phyloP scores from a whole-genome alignment of 192 early-diverging fungal species.

The Podila horticola region DNA sequence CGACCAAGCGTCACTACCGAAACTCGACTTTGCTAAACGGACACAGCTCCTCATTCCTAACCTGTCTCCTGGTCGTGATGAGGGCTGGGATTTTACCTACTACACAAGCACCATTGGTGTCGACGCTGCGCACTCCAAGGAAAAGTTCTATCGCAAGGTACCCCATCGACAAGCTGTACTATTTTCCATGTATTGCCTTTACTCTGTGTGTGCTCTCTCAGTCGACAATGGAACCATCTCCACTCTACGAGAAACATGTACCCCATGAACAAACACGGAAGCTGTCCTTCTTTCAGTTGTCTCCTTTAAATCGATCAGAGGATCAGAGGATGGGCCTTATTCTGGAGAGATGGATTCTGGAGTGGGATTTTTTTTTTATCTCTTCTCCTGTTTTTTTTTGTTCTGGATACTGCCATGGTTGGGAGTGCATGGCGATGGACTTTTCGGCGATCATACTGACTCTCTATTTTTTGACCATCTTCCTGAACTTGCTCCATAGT shows the following conservation, averaged over 20 bases:
- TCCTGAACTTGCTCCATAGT: constrained; percentile 31
- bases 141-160: constrained; percentile 73
- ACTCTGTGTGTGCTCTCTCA: neutral
- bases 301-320: too few species aligned
- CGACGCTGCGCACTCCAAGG: constrained; percentile 74
- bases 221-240: too few species aligned
- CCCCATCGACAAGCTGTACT: neutral
- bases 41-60: constrained; percentile 15
- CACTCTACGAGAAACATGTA: too few species aligned
- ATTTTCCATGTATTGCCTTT: neutral
- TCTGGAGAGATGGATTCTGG: too few species aligned
- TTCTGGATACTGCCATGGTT: too few species aligned
- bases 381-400: too few species aligned
- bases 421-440: too few species aligned
- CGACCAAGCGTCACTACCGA: constrained; percentile 63
- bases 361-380: too few species aligned
- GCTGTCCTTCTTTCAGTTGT: too few species aligned
- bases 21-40: constrained; percentile 10
- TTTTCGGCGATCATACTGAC: neutral
- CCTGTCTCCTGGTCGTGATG: constrained; percentile 35
- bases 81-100: constrained; percentile 84
- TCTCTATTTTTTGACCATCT: neutral
- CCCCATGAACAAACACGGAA: too few species aligned
- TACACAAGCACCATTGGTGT: constrained; percentile 90
- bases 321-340: too few species aligned